Evolutionary conservation across 2,329 filamentous ascomycete species (phyloP), one percentile per base, ranked within the genome.

Genomic region (Cadophora sp.): DNA sequence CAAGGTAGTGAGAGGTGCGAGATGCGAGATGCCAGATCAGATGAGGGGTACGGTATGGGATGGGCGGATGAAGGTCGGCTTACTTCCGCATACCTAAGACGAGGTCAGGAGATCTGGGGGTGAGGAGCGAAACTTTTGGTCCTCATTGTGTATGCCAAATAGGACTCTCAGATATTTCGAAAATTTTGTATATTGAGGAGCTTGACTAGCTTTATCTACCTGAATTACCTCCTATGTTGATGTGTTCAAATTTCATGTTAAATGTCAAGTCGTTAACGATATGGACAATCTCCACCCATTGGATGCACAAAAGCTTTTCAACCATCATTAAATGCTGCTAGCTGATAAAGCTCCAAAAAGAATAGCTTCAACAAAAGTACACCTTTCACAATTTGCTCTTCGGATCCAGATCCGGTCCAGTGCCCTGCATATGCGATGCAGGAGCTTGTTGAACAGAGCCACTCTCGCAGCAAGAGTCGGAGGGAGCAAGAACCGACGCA

Each of bases 371-470:
- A 12, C 34, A 8, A 9, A 14, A 19, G 11, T 16, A 11, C 11
- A 16, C 40, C 19, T 2, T 19, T 65, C 62, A 65, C n/a, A 73
- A 37, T 34, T 71, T 73, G 46, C 66, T 70, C 40, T 73, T 73
- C 2, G 69, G 68, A 64, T 75, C 66, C 11, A 73, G 62, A 66
- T 74, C 72, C 11, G 70, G 71, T 19, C 73, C 71, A 53, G 58
- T 69, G 2, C 71, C 68, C 51, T 74, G 71, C 56, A 75, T 48
- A 69, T 75, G 73, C 22, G 67, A 68, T 1, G 60, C 61, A 11
- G 71, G 46, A 29, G 58, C 62, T 50, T 71, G 27, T 24, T 75
- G 72, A 26, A 73, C 66, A 65, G 69, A 65, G 16, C 72, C 72
- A 64, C 63, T 73, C 46, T 69, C 68, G 59, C 71, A 75, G 22